Evolutionary conservation across 164 flowering plant species (phyloP), one percentile per base, ranked within the genome.

Genomic region (Vitis cinerea): DNA sequence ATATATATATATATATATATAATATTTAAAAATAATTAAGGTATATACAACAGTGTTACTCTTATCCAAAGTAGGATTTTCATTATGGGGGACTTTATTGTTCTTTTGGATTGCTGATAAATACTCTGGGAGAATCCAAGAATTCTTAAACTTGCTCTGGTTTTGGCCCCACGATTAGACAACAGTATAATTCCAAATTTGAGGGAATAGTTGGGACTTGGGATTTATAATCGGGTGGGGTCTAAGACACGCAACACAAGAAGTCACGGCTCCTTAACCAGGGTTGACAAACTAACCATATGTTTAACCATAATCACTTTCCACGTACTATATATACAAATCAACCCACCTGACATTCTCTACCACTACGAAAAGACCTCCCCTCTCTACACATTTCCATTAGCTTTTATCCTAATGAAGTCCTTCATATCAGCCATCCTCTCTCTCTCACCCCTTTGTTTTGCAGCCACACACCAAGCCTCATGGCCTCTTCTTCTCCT

Each of bases 301-400:
- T 9, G 13, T 12, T 10, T 30, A 58, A 66, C 66, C 54, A 19
- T 2, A 50, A 10, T 44, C 72, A 64, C 75, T 74, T 79, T 74
- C 7, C 78, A 66, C 68, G 37, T 50, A 17, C 80, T 82, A 77
- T 82, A 77, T 72, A 82, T 55, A 66, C 67, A 23, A 56, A 64
- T 61, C 61, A 16, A 10, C 50, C 60, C 64, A 48, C 67, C 67
- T 70, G 66, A 61, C 10, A 73, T 55, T 70, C 69, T 61, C 64
- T 37, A 37, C 44, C 44, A 37, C 69, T 71, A 68, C 61, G 64
- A 47, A 37, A 55, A 51, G 44, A 55, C 14, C 51, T 52, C 66
- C 64, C n/a, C 44, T 55, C 65, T 67, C 71, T 50, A 37, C 59
- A 59, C 71, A 63, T 14, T 66, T 69, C 66, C 71, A 55, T 60